Conservation (phyloP, 768 basidiomycete species). For the Boletales sp. region DNA sequence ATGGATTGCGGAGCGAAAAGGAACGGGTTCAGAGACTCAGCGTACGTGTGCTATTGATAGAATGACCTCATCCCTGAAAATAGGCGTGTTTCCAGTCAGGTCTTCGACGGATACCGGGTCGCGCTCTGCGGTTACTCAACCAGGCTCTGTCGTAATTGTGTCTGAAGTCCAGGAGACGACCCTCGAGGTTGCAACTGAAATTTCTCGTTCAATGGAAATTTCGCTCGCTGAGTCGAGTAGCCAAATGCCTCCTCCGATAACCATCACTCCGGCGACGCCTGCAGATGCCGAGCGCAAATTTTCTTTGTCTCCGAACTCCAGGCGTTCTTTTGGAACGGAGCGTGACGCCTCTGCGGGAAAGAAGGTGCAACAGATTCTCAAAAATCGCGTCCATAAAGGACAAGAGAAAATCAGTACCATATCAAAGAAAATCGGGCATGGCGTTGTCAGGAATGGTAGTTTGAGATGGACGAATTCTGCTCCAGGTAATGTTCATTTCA, state of each 20-base stretch:
- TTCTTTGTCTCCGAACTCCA: slow-evolving; percentile 14
- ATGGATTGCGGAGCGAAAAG: slow-evolving; percentile 72
- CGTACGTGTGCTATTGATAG: slow-evolving; percentile 13
- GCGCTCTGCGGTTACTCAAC: slow-evolving; percentile 23
- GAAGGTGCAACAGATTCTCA: slow-evolving; percentile 74
- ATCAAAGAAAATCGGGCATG: slow-evolving; percentile 71
- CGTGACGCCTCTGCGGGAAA: slow-evolving; percentile 57
- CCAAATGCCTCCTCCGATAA: slow-evolving; percentile 40
- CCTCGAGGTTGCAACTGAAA: slow-evolving; percentile 9
- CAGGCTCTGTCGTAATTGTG: slow-evolving; percentile 10
- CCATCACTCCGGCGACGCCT: slow-evolving; percentile 60
- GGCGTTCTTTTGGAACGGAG: slow-evolving; percentile 30
- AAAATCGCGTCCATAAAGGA: slow-evolving; percentile 69
- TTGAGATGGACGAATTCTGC: slow-evolving; percentile 63
- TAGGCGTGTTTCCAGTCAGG: slow-evolving; percentile 17
- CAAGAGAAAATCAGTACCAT: slow-evolving; percentile 72
- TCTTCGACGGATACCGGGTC: slow-evolving; percentile 30
- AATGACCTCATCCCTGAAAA: background rate
- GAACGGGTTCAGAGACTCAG: slow-evolving; percentile 25
- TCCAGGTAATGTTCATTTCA: slow-evolving; percentile 47
- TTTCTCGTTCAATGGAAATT: slow-evolving; percentile 5
- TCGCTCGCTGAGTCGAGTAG: background rate
- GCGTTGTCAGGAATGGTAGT: slow-evolving; percentile 53
- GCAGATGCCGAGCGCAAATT: slow-evolving; percentile 28
- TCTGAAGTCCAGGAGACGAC: slow-evolving; percentile 9